Evolutionary conservation across 148 eudicot species (phyloP).

Genomic region (Rhododendron williamsianum): DNA sequence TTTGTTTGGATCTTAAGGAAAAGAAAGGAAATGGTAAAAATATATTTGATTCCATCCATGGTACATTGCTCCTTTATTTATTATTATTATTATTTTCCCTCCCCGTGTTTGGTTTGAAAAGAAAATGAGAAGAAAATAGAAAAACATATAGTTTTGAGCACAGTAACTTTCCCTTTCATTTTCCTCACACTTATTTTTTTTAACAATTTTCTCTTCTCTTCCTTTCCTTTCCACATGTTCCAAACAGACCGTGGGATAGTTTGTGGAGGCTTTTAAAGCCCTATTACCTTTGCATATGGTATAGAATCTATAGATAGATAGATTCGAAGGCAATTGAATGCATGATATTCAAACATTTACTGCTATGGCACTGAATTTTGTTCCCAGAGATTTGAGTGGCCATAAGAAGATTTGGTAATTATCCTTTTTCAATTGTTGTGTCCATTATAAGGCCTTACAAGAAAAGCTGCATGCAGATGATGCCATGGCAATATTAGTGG

Average conservation of each 20-base stretch:
- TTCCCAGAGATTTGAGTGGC: neutral
- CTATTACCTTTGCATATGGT: neutral
- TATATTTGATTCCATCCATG: too few relatives aligned
- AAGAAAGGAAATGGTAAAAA: neutral
- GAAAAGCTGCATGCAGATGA: conserved; percentile 61
- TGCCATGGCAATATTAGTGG: conserved; percentile 95
- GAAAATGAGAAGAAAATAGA: neutral
- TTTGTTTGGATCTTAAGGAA: neutral
- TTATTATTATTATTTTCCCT: neutral
- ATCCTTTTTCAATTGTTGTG: neutral
- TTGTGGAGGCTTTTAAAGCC: neutral
- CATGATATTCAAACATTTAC: neutral
- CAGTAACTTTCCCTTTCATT: neutral
- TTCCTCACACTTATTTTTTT: neutral
- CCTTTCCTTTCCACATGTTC: neutral
- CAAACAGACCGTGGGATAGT: neutral
- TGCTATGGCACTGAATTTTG: neutral
- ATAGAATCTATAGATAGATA: neutral
- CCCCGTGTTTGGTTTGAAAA: neutral
- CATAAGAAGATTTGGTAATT: neutral
- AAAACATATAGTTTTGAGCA: neutral
- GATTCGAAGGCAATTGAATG: neutral
- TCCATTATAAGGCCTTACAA: neutral
- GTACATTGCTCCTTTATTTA: too few relatives aligned
- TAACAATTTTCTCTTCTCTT: neutral